Evolutionary conservation across 2,329 filamentous ascomycete genomes (phyloP).

Genomic region (Fusarium musae): DNA sequence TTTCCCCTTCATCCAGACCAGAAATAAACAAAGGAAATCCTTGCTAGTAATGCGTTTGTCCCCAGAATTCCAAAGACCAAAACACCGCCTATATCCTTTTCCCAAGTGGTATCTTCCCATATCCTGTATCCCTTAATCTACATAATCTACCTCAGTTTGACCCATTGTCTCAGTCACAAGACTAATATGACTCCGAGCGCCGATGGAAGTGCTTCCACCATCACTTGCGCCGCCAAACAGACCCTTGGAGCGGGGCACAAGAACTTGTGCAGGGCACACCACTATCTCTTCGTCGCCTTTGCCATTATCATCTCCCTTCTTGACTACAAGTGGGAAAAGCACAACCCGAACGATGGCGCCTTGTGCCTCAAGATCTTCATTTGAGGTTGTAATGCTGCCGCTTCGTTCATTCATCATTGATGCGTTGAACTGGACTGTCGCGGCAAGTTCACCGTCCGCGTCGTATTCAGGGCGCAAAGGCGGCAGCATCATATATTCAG

Average conservation of each 20-base stretch:
- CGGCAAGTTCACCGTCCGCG: slow-evolving; percentile 86
- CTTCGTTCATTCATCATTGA: slow-evolving; percentile 94
- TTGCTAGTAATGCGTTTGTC: slow-evolving; percentile 22
- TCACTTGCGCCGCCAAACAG: slow-evolving; percentile 62
- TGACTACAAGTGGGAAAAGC: slow-evolving; percentile 94
- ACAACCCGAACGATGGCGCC: slow-evolving; percentile 88
- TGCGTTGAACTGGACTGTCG: slow-evolving; percentile 91
- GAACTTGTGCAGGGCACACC: slow-evolving; percentile 92
- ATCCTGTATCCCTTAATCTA: slow-evolving; percentile 48
- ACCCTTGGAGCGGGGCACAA: slow-evolving; percentile 70
- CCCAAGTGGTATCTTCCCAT: slow-evolving; percentile 35
- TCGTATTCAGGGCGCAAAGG: slow-evolving; percentile 96
- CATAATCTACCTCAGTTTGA: slow-evolving; percentile 49
- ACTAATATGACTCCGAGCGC: slow-evolving; percentile 53
- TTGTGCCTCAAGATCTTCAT: slow-evolving; percentile 82
- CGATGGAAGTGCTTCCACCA: slow-evolving; percentile 58
- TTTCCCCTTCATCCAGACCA: slow-evolving; percentile 1
- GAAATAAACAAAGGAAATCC: slow-evolving; percentile 22
- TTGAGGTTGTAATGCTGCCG: slow-evolving; percentile 67
- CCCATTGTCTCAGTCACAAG: slow-evolving; percentile 50
- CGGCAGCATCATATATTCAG: slow-evolving; percentile 98
- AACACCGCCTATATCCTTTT: slow-evolving; percentile 34
- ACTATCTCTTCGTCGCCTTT: slow-evolving; percentile 94
- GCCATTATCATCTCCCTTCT: slow-evolving; percentile 90
- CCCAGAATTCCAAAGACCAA: slow-evolving; percentile 14